Evolutionary conservation across 371 early-diverging fungal species (phyloP).

Genomic region (Entomophthora muscae): DNA sequence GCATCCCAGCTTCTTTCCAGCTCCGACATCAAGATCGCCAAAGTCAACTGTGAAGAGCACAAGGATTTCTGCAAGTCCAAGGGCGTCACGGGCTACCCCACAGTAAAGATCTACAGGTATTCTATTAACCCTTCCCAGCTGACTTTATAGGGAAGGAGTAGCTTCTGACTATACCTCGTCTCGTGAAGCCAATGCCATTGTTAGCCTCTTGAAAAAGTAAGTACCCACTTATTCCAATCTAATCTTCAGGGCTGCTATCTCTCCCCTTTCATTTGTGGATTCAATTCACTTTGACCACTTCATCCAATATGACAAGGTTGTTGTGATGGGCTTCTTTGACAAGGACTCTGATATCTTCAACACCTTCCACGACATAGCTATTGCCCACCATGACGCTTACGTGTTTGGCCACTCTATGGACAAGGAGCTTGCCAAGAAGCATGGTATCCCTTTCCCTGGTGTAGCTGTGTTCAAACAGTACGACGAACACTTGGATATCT

Average conservation of each 20-base stretch:
- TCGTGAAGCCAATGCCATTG: constrained; percentile 65
- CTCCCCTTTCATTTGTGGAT: constrained; percentile 35
- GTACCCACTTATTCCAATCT: constrained; percentile 56
- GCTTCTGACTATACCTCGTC: too few species aligned
- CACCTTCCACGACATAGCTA: constrained; percentile 42
- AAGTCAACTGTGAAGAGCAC: too few species aligned
- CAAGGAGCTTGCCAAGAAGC: constrained; percentile 22
- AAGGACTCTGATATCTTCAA: constrained; percentile 37
- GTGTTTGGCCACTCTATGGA: constrained; percentile 48
- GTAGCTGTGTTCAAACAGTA: constrained; percentile 75
- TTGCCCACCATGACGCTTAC: constrained; percentile 57
- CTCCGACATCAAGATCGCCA: too few species aligned
- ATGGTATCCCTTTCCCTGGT: constrained; percentile 31
- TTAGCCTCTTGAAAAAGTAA: constrained; percentile 81
- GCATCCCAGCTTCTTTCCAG: too few species aligned
- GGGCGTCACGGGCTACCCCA: too few species aligned
- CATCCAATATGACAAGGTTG: constrained; percentile 61
- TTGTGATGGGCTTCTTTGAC: constrained; percentile 57
- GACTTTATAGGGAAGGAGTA: too few species aligned
- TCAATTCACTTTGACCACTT: constrained; percentile 49
- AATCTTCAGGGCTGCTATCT: too few species aligned
- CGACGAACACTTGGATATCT: constrained; percentile 54
- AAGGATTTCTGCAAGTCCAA: too few species aligned
- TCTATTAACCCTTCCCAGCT: too few species aligned
- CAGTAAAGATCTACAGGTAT: too few species aligned